Evolutionary conservation across 441 rosid species (phyloP), one percentile per base, ranked within the genome.

Genomic region (Populus hybrid): DNA sequence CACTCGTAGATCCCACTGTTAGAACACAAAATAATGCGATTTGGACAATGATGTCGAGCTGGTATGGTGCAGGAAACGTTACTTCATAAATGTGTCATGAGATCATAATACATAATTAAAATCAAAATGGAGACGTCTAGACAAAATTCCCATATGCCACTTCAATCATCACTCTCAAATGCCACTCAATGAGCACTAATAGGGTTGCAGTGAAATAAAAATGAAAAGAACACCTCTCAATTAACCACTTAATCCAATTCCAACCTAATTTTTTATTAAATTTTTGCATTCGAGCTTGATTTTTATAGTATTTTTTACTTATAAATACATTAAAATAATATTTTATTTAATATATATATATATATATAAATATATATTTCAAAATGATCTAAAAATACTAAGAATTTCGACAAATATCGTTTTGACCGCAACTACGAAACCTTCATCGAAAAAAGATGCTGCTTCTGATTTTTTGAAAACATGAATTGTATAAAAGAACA

Each of bases 41-140:
- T 77, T 69, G 61, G 80, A 89, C 86, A 86, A 75, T 75, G 80
- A 82, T 92, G 95, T 82, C 86, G 77, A 87, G 89, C 84, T 82
- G 89, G 89, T 87, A 82, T 68, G 88, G 85, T 83, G 94, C 91
- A 90, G 81, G 75, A 73, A 74, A 80, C 84, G 86, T 83, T 75
- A 71, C 71, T 75, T 81, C 74, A 88, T 87, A 67, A 88, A 85
- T 80, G 83, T 85, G 92, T 88, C 90, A 85, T 84, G 81, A 65
- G 30, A 65, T 65, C 35, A 65, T 24, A 65, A 11, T 21, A 11
- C 69, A 21, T 11, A 10, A 21, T 26, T 24, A 24, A 8, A 61
- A 69, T 26, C 42, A 9, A 77, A 75, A 75, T 32, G 42, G 71
- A 65, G 71, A 59, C 46, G 68, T 40, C 20, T 26, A 40, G 65